phyloP scores from a whole-genome alignment of 805 yeast genomes.

The Pichia ethanolica region DNA sequence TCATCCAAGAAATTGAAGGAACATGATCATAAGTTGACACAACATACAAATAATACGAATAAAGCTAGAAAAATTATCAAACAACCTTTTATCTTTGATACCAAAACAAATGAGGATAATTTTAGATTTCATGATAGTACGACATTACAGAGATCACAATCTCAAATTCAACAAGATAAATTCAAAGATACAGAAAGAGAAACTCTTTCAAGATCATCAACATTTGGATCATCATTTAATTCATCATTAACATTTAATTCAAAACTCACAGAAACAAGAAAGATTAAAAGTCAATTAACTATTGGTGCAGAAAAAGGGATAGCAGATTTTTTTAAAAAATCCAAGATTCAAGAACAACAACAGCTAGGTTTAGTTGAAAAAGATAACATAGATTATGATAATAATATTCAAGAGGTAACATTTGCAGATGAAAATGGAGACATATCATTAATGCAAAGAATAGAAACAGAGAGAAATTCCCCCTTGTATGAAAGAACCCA shows the following conservation, averaged over 20 bases:
- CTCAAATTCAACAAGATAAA: neutral
- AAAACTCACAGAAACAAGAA: neutral
- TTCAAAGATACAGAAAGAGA: too few relatives aligned
- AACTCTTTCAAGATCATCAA: too few relatives aligned
- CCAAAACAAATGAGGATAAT: neutral
- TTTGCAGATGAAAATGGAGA: conserved; percentile 6
- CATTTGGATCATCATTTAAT: neutral
- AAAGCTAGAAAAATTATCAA: conserved; percentile 4
- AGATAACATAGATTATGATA: neutral
- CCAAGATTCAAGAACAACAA: conserved; percentile 7
- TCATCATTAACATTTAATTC: neutral
- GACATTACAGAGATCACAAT: conserved; percentile 6
- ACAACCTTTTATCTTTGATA: neutral
- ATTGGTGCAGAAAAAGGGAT: conserved; percentile 6
- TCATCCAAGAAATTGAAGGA: too few relatives aligned
- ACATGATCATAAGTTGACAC: too few relatives aligned
- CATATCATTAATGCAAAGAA: conserved; percentile 19
- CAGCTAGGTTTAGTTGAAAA: neutral
- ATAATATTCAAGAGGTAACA: conserved; percentile 1
- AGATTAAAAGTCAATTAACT: conserved; percentile 8
- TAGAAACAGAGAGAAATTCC: conserved; percentile 28
- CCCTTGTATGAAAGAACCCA: conserved; percentile 18
- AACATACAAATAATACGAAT: neutral
- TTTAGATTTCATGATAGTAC: conserved; percentile 1
- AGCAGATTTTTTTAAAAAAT: conserved; percentile 10